A percentile compares a stretch with the other conserved stretches of the same genome.
Conservation (phyloP, 176 grass and related monocot genomes). For the Canna indica region DNA sequence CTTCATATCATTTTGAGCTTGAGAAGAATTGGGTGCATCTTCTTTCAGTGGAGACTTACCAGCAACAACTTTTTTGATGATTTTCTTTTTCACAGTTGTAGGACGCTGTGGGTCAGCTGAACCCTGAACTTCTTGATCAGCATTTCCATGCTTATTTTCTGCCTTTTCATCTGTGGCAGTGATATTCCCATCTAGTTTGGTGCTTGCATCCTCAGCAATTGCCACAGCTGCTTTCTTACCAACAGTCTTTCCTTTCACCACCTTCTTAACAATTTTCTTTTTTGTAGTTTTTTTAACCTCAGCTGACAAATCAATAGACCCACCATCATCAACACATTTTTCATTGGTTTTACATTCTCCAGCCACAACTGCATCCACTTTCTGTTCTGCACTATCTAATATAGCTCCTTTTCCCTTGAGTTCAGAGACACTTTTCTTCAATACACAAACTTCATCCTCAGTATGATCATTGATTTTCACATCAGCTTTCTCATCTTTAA, state of each 20-base stretch:
- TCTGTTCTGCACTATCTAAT: constrained; percentile 20
- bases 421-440: constrained; percentile 20
- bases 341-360: constrained; percentile 6
- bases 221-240: constrained; percentile 39
- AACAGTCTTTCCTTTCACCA: constrained; percentile 62
- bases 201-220: constrained; percentile 19
- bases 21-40: constrained; percentile 19
- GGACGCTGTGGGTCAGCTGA: not conserved
- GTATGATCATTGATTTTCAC: constrained; percentile 18
- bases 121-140: constrained; percentile 8
- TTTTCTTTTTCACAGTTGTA: constrained; percentile 5
- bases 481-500: constrained; percentile 31
- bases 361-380: constrained; percentile 14
- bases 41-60: constrained; percentile 34
- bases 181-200: constrained; percentile 6
- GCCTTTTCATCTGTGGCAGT: not conserved
- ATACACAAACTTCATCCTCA: constrained; percentile 20
- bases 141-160: constrained; percentile 2
- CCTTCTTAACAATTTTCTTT: constrained; percentile 90
- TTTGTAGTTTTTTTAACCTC: constrained; percentile 53
- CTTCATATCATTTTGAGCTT: constrained; percentile 33
- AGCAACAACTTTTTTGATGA: not conserved
- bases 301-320: constrained; percentile 25
- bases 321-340: constrained; percentile 22
- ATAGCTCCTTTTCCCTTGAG: constrained; percentile 13